Evolutionary conservation across 2,329 filamentous ascomycete genomes (phyloP).

Genomic region (Epichloe sylvatica): DNA sequence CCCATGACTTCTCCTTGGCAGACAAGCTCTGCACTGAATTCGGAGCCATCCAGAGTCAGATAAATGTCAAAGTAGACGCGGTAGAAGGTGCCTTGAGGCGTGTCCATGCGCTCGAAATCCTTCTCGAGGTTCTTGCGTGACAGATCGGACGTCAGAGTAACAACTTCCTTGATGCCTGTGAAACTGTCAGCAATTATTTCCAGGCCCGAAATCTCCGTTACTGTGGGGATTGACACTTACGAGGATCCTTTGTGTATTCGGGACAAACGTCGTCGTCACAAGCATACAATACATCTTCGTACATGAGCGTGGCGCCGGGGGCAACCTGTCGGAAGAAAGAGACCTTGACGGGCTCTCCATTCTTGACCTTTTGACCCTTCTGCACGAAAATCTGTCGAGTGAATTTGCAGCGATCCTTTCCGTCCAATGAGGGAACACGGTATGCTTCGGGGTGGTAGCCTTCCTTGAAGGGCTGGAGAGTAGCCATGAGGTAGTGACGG

Average conservation of each 20-base stretch:
- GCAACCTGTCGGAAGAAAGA: slow-evolving; percentile 97
- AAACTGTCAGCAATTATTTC: slow-evolving; percentile 13
- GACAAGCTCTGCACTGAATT: slow-evolving; percentile 97
- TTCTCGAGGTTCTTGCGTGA: slow-evolving; percentile 98
- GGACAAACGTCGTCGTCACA: slow-evolving; percentile 97
- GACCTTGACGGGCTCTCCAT: slow-evolving; percentile 96
- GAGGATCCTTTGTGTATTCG: slow-evolving; percentile 97
- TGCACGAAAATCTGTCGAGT: slow-evolving; percentile 97
- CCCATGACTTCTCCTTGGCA: slow-evolving; percentile 99
- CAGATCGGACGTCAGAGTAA: slow-evolving; percentile 90
- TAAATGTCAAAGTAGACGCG: slow-evolving; percentile 69
- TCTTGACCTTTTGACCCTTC: slow-evolving; percentile 97
- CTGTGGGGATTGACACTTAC: slow-evolving; percentile 45
- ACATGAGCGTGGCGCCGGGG: slow-evolving; percentile 94
- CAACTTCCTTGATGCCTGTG: slow-evolving; percentile 93
- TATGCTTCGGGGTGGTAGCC: slow-evolving; percentile 97
- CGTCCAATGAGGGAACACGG: slow-evolving; percentile 88
- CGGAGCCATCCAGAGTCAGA: slow-evolving; percentile 87
- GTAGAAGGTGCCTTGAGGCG: slow-evolving; percentile 92
- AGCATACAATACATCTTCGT: slow-evolving; percentile 94
- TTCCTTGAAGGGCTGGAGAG: slow-evolving; percentile 95
- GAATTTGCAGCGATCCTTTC: slow-evolving; percentile 97
- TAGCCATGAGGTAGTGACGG: slow-evolving; percentile 98
- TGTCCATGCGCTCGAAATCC: slow-evolving; percentile 99
- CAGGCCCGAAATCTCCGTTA: too few species aligned